Base-by-base conservation (phyloP, 495 filamentous ascomycete species). In the Venustampulla echinocandica region DNA sequence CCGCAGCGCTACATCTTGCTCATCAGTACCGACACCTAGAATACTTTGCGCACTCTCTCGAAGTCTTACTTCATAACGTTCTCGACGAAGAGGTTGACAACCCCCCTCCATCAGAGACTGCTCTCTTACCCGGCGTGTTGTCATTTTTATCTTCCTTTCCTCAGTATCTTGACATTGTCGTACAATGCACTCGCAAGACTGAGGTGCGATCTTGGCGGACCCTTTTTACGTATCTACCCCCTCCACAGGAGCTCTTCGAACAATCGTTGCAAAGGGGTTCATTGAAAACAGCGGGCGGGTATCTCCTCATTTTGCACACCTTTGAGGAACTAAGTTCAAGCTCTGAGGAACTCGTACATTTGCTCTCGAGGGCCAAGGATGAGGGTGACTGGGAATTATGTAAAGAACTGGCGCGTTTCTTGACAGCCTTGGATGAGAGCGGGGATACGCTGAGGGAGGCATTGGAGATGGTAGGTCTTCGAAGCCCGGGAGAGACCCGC, bases 101-200 rank as follows among this genome's bases (percentile, higher is more conserved):
- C 11, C 64, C 76, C n/a, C 79, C 77, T 10, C 70, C 77, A 28
- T 76, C 77, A 3, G 79, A 79, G 52, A 70, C 76, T 14, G 87
- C 90, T 3, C 73, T 95, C 7, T 73, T 99, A 4, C 92, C 93
- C 1, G 81, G 76, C 19, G 87, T 95, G 6, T 79, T 97, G 17
- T 84, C 84, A 0, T 92, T 97, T 49, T 75, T 99, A 2, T 88
- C 88, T 0, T 87, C 85, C 0, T 94, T 96, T 51, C 81, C 83
- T 21, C 71, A 86, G 40, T 97, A 95, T 49, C 79, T 97, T 23
- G 92, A 97, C 59, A 88, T 95, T 46, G 80, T 99, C 4, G 89
- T 99, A 1, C 90, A 95, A 67, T 99, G 93, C 63, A 95, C 92
- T 0, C 82, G 93, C 17, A 97, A 99, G 65, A 99, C 93, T 0